Conservation (phyloP, 192 early-diverging fungal species). For the Rhizophagus sp. region DNA sequence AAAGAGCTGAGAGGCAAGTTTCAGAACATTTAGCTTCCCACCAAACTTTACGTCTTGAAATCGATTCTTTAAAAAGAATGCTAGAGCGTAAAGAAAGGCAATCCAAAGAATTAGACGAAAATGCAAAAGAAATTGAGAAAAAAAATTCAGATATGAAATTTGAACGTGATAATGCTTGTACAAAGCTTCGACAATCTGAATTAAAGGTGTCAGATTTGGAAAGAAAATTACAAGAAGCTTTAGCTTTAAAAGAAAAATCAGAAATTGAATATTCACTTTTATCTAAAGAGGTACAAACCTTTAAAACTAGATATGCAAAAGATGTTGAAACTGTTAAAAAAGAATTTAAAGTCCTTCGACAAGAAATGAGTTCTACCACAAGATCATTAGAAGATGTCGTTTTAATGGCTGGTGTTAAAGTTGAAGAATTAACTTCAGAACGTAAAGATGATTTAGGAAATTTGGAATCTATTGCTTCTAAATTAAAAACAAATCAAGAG, state of each 20-base stretch:
- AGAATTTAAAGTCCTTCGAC: slow-evolving; percentile 21
- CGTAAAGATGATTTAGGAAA: slow-evolving; percentile 10
- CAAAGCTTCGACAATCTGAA: slow-evolving; percentile 29
- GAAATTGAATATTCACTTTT: slow-evolving; percentile 28
- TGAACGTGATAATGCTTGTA: slow-evolving; percentile 30
- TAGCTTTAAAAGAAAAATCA: slow-evolving; percentile 26
- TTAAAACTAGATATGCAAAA: slow-evolving; percentile 23
- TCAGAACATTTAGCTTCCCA: slow-evolving; percentile 26
- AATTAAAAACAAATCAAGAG: slow-evolving; percentile 31
- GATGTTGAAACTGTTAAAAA: slow-evolving; percentile 27
- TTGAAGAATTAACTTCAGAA: slow-evolving; percentile 28
- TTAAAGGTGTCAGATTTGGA: slow-evolving; percentile 28
- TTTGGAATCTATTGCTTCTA: slow-evolving; percentile 12
- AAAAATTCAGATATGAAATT: slow-evolving; percentile 29
- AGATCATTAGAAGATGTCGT: slow-evolving; percentile 27
- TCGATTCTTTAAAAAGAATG: slow-evolving; percentile 31
- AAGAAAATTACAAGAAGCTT: slow-evolving; percentile 23
- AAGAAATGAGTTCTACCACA: slow-evolving; percentile 24
- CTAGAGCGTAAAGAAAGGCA: slow-evolving; percentile 30
- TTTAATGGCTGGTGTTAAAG: slow-evolving; percentile 20
- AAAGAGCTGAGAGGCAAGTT: slow-evolving; percentile 27
- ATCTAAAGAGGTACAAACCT: slow-evolving; percentile 30
- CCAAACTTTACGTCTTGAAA: slow-evolving; percentile 22
- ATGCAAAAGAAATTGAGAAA: slow-evolving; percentile 16
- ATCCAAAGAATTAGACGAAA: slow-evolving; percentile 25